Evolutionary conservation across 306 rosid species (phyloP), one percentile per base, ranked within the genome.

Genomic region (Clitoria ternatea): DNA sequence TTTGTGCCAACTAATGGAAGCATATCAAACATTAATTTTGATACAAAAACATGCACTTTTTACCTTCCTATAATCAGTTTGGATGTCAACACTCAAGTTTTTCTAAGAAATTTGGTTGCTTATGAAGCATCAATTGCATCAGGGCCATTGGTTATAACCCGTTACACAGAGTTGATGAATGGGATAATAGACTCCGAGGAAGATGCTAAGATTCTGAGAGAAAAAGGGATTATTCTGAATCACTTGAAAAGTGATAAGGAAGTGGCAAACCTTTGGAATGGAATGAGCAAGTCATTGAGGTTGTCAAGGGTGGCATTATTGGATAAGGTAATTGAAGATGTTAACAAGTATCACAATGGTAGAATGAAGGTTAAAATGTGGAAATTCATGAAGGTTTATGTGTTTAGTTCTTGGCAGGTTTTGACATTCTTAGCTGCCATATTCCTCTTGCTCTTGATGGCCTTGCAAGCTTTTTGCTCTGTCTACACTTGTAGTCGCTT

Each of bases 291-390:
- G 73, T 92, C 91, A 0, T 66, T 88, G 52, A 81, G 84, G 54
- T 56, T 89, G 83, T 87, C 89, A 1, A 89, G 61, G 73, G 96
- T 92, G 18, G 53, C 83, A 26, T 81, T 62, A 19, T 76, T 92
- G 79, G 98, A 92, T 57, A 84, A 85, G 76, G 84, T 68, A 6
- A 89, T 92, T 72, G 90, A 87, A 69, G 95, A 92, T 76, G 88
- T 83, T 49, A 92, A 92, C 83, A 89, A 76, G 79, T 76, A 84
- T 61, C 47, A 92, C 39, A 59, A 81, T 44, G 49, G 90, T 1
- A 87, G 79, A 73, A 75, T 89, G 84, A 85, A 74, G 82, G 95
- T 89, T 8, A 87, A 84, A 48, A 42, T 68, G 44, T 33, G 47
- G 68, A 87, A 83, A 12, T 76, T 80, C 12, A 49, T 92, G 57